Percentiles rank a stretch among this genome's conserved stretches.
Evolutionary conservation across 208 protist genomes (phyloP).

Genomic region (Zelonia costaricensis): DNA sequence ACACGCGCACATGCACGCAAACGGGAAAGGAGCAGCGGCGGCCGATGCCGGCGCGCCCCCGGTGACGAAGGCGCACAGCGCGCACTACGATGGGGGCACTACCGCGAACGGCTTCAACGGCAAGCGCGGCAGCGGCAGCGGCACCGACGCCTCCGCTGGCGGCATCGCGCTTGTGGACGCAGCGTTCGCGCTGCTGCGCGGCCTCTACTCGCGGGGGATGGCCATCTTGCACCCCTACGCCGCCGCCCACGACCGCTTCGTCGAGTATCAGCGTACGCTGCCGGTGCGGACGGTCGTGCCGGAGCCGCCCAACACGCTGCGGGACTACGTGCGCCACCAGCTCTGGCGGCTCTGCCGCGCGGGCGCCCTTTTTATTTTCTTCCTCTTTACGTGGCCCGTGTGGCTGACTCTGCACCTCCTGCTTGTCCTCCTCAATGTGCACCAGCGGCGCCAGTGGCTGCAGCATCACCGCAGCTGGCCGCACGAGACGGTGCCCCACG

Average conservation of each 20-base stretch:
- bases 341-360: slow-evolving; percentile 12
- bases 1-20: not conserved
- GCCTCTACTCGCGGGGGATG: not conserved
- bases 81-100: too few relatives aligned
- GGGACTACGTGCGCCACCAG: slow-evolving; percentile 34
- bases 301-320: slow-evolving; percentile 54
- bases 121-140: not conserved
- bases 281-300: slow-evolving; percentile 70
- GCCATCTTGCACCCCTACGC: slow-evolving; percentile 24
- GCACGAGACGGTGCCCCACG: slow-evolving; percentile 56
- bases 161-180: not conserved
- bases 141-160: not conserved
- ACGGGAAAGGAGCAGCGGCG: not conserved
- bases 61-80: not conserved
- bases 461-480: slow-evolving; percentile 49
- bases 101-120: too few relatives aligned
- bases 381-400: slow-evolving; percentile 43
- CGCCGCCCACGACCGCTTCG: slow-evolving; percentile 31
- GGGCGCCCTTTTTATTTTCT: slow-evolving; percentile 24
- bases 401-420: slow-evolving; percentile 50
- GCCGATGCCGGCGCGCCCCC: not conserved
- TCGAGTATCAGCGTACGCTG: slow-evolving; percentile 48
- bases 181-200: not conserved
- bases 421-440: slow-evolving; percentile 43
- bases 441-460: slow-evolving; percentile 50